Base-by-base conservation (phyloP, 768 basidiomycete species). In the Amanita pallidorosea region DNA sequence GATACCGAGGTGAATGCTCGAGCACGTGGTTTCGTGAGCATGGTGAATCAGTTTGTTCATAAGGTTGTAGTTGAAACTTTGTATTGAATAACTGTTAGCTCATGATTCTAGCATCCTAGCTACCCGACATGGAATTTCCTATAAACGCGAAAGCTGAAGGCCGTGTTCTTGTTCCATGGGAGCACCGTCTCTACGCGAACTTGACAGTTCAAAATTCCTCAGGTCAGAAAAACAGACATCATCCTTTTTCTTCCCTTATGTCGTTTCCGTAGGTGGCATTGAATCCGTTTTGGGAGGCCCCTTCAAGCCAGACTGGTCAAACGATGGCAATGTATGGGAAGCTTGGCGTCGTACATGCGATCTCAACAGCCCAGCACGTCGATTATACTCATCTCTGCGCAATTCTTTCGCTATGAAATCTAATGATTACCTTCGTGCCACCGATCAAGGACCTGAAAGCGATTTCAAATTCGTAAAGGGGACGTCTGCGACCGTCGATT, bases 81-180 rank as follows among this genome's bases (percentile, higher is more conserved):
- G 22, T 20, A 22, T 33, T 41, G 18, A 3, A 34, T 42, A 20
- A 6, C 37, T 49, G 23, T 15, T 20, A 52, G 27, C 51, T 48
- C 53, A 36, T 35, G 42, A 35, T 53, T 51, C 23, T 7, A 25
- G 43, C 2, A 0, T 43, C 44, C 23, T 38, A 92, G 82, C 75
- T 98, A 4, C 94, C 95, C 11, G 83, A 98, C 69, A 83, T 99
- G 83, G 87, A 96, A 58, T 83, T 99, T 56, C 81, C 96, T 0
- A 81, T 99, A 67, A 98, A 97, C 58, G 81, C 88, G 20, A 88
- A 85, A 67, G 87, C 93, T 0, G 96, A 98, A 67, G 90, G 95
- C 9, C 83, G 96, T 13, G 81, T 99, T 7, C 72, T 99, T 12
- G 84, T 95, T 4, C 88, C 92, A 37, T 96, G 93, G 92, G 92